Evolutionary conservation across 2,329 filamentous ascomycete genomes (phyloP), one percentile per base, ranked within the genome.

Genomic region (Aspergillus tubingensis): DNA sequence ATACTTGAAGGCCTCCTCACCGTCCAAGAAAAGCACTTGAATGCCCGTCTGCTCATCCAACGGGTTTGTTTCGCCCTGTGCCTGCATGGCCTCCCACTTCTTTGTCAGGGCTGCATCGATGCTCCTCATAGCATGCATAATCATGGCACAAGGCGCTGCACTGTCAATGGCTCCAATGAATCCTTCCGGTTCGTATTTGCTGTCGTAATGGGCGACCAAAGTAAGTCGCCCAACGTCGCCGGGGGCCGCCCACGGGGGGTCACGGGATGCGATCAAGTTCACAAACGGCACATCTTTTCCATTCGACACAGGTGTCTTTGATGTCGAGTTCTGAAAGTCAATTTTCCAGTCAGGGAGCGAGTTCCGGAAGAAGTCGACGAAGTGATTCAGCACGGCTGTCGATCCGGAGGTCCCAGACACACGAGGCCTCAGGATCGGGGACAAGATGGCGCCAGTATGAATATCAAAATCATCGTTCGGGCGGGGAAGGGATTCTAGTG

Each of bases 81-180:
- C 83, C 65, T 86, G 76, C 85, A 93, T 91, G 32, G 83, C 83
- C 30, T 85, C 83, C 91, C 95, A 98, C 78, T 94, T 96, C 72
- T 83, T 84, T 30, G 88, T 91, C 73, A 98, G 78, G 2, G 91
- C 91, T 1, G 80, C 83, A 70, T 98, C 93, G 49, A 99, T 86
- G 64, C 87, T 91, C 66, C 88, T 83, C 63, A 93, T 91, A 11
- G 89, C 87, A 74, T 96, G 91, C 86, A 99, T 85, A 60, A 99
- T 82, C 83, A 98, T 92, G 0, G 95, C 95, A 76, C 94, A 98
- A 8, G 95, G 93, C 17, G 91, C 95, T 1, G 95, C 95, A 69
- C 92, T 96, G 73, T 99, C 95, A 13, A 87, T 96, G 0, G 94
- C 95, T 0, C 95, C 95, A 60, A 99, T 90, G 74, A 99, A 99